These are phyloP conservation scores for Sporothrix brasiliensis DNA, from an alignment of 2,329 filamentous ascomycete genomes.

Conservation along the genomic window DNA sequence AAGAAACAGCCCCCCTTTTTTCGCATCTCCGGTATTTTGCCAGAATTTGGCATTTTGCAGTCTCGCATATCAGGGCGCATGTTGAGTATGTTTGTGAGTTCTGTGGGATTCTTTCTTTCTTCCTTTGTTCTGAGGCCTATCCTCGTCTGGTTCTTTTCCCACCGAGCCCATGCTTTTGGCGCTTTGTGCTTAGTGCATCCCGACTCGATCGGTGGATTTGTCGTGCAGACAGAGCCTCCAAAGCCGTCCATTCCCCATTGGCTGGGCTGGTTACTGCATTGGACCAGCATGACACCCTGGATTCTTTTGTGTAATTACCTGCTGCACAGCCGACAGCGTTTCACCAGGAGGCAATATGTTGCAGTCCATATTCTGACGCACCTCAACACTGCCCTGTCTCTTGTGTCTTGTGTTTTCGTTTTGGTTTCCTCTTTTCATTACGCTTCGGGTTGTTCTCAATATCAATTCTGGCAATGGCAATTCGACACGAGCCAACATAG, in stretches of 20 bases:
- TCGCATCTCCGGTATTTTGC: background rate
- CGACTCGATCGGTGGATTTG: background rate
- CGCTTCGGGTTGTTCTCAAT: background rate
- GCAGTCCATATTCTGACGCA: slow-evolving; percentile 17
- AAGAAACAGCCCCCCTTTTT: background rate
- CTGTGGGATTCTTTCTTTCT: background rate
- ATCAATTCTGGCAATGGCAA: background rate
- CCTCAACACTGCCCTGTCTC: background rate
- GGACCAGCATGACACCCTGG: background rate
- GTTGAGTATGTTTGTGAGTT: background rate
- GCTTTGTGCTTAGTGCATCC: background rate
- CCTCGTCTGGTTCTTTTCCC: background rate
- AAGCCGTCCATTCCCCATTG: background rate
- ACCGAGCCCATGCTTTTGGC: slow-evolving; percentile 12
- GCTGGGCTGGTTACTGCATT: slow-evolving; percentile 25
- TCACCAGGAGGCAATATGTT: slow-evolving; percentile 5
- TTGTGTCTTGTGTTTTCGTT: background rate
- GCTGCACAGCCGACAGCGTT: slow-evolving; percentile 21
- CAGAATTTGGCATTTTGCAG: background rate
- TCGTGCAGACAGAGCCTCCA: slow-evolving; percentile 5
- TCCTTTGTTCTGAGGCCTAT: background rate
- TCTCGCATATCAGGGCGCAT: background rate
- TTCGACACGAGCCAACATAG: slow-evolving; percentile 1
- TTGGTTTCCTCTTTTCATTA: background rate
- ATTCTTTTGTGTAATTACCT: background rate